Evolutionary conservation across 23 red algal species (phyloP), one percentile per base, ranked within the genome.

Genomic region (Gracilaria vermiculophylla): DNA sequence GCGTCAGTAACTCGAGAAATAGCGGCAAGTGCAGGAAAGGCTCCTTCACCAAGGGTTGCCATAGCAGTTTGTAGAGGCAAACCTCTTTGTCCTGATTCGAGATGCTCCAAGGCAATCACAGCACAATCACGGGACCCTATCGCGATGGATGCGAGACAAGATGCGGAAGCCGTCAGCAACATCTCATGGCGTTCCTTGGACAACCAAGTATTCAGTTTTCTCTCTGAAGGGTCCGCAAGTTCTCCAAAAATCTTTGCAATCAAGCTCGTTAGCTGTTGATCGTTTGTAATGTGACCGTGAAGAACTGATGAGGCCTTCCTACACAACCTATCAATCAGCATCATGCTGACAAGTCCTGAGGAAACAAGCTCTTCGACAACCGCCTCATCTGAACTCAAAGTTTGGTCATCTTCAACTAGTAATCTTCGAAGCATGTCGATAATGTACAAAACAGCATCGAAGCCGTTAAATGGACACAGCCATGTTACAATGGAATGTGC

Each of bases 121-220:
- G 84, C 84, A 72, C 69, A 53, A 7, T 77, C 58, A 1, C 43
- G 50, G 2, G 69, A 76, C 13, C 66, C 70, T 36, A 58, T 67
- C 37, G 84, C 69, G 41, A 88, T 78, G 17, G 84, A 88, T 32
- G 84, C 84, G 45, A 88, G 43, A 39, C 84, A 88, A 12, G 84
- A 76, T 62, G 66, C 49, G 2, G 84, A 76, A 42, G 69, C 84
- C 2, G 84, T 88, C n/a, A 88, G 70, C 11, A 88, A 65, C 36
- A 66, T 20, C 58, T 88, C 84, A 29, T 70, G 66, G 1, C 84
- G 84, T 23, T 45, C 58, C 47, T 66, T 76, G 15, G 84, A 73
- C 27, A 88, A 44, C 84, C 84, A 88, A 3, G 72, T 67, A 21
- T 57, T 69, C 48, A 55, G 69, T 25, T 52, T 47, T 55, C 84